These are phyloP conservation scores for Oidium heveae DNA, from an alignment of 2,329 filamentous ascomycete species.

Conservation along the genomic window DNA sequence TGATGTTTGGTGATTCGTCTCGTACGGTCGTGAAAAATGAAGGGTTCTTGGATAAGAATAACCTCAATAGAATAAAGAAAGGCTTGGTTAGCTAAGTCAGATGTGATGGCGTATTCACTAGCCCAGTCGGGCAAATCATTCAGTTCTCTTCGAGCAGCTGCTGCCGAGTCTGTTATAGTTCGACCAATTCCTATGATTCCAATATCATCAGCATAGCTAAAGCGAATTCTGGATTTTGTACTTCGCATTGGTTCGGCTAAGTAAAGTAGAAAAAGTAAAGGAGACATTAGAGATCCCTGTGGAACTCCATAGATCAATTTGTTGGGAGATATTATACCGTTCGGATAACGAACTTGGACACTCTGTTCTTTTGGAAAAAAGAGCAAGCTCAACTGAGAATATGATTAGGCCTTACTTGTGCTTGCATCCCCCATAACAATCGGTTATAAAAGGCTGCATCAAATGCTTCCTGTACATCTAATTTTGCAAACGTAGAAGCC, in stretches of 20 bases:
- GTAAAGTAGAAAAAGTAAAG: background rate
- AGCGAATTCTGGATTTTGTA: background rate
- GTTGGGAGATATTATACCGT: background rate
- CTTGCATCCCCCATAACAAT: background rate
- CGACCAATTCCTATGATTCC: background rate
- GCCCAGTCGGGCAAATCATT: background rate
- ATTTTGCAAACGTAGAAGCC: background rate
- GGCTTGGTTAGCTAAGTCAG: background rate
- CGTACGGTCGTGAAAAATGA: background rate
- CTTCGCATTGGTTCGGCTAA: background rate
- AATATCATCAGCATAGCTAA: background rate
- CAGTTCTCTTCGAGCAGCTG: background rate
- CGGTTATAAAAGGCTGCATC: background rate
- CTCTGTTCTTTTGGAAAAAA: background rate
- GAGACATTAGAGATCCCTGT: background rate
- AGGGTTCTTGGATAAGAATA: background rate
- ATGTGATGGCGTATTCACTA: background rate
- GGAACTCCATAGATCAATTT: background rate
- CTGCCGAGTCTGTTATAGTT: background rate
- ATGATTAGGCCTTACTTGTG: background rate
- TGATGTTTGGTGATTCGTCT: background rate
- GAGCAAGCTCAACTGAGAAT: background rate
- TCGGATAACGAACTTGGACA: background rate
- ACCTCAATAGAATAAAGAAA: background rate
- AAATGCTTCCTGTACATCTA: background rate